Base-by-base conservation (phyloP, 495 filamentous ascomycete species). In the Aspergillus heteromorphus region DNA sequence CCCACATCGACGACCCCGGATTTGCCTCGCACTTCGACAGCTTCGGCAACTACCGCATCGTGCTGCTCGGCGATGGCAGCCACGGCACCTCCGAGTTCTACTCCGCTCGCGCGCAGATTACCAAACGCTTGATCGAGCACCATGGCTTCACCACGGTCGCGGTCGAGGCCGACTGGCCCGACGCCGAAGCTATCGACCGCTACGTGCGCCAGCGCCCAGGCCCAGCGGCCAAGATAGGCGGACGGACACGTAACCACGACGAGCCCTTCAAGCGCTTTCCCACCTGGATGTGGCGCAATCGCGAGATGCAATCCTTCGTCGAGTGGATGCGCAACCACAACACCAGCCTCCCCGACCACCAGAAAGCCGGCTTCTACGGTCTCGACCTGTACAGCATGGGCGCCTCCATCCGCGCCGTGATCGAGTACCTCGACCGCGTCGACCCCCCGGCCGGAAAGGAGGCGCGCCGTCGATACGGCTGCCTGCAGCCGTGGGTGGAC, bases 61-160 rank as follows among this genome's bases (percentile, higher is more conserved):
- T 83, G 16, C 78, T 83, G 2, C 71, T 84, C 8, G 81, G 81
- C 19, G 81, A 83, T 55, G 78, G 70, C 29, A 79, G 75, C 27
- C 81, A 83, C 59, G 81, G 81, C 25, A 83, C 81, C 1, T 83
- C 79, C 1, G 81, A 84, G 56, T 84, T 82, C 67, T 84, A 83
- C 64, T 38, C 63, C 25, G 78, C 77, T 5, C 77, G 81, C 14
- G 79, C 79, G 17, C 73, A 75, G 36, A 78, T 84, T 52, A 83
- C 81, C 4, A 75, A 81, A 52, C 72, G 73, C 41, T 63, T 83
- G 9, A 75, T 84, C 55, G 51, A 72, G 14, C 48, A 71, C 21
- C 80, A 84, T 56, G 80, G 79, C 36, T 83, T 75, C 66, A 82
- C 69, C 20, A 76, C 80, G 49, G 73, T 84, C 2, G 80, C 79